Base-by-base conservation (phyloP, 2,329 filamentous ascomycete genomes). In the Cryoendolithus antarcticus region DNA sequence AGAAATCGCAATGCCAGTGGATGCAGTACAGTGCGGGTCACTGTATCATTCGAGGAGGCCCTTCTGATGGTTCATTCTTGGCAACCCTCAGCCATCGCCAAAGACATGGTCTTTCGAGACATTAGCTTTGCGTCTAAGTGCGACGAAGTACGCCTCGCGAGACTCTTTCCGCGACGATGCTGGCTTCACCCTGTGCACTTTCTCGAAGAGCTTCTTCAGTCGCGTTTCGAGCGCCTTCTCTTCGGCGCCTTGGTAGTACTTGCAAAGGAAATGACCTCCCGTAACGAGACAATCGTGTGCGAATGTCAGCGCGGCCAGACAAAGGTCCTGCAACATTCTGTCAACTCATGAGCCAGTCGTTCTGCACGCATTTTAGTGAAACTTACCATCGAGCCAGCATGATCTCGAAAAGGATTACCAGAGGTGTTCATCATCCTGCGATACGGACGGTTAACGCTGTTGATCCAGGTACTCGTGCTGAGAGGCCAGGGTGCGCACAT, bases 391-490 rank as follows among this genome's bases (percentile, higher is more conserved):
- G 86, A 95, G 24, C 85, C 84, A 7, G 78, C 80, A 63, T 98
- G 91, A 62, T 98, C 91, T 48, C 79, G 77, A 57, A 93, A 91
- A 12, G 64, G 64, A 54, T 85, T 82, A 41, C 91, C 91, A 65
- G 83, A 94, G 53, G 89, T 95, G 64, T 98, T 98, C 86, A 95
- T 94, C 81, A 98, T 82, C 91, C 91, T 98, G 73, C 66, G 62
- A 77, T 93, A 91, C 48, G 86, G 86, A 75, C 91, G 82, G 89
- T 80, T 93, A 75, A 95, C 74, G 70, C 80, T 93, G 68, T 77
- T 86, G 69, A 82, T 80, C 68, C 76, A 80, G 68, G 83, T 86
- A 24, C 31, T 38, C 32, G 34, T 24, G 32, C 34, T 35, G 21
- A 41, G 35, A 56, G 77, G 71, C 86, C 86, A 95, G 81, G 91